These are phyloP conservation scores for Penicillium waksmanii DNA, from an alignment of 495 filamentous ascomycete genomes.

Conservation along the genomic window DNA sequence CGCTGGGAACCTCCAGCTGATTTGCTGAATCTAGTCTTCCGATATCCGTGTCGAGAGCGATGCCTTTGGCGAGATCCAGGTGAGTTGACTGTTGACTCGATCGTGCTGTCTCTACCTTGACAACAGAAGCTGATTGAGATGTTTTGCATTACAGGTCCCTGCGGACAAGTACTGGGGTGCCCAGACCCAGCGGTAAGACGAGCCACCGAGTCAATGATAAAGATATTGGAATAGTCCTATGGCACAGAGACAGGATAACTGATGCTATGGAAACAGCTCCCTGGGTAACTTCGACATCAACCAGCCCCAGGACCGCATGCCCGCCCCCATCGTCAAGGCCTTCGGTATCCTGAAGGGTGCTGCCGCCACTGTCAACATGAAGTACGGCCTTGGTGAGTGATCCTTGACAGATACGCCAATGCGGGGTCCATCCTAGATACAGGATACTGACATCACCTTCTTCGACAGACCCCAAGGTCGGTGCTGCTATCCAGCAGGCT, in stretches of 20 bases:
- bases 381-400: conserved; percentile 84
- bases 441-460: conserved; percentile 13
- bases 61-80: conserved; percentile 92
- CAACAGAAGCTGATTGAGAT: conserved; percentile 25
- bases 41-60: conserved; percentile 79
- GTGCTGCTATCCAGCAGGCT: conserved; percentile 91
- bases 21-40: conserved; percentile 39
- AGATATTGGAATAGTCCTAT: not conserved
- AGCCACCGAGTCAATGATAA: conserved; percentile 3
- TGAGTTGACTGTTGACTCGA: conserved; percentile 28
- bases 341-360: conserved; percentile 98
- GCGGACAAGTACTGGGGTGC: conserved; percentile 98
- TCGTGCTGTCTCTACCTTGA: not conserved
- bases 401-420: not conserved
- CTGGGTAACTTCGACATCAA: conserved; percentile 98
- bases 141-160: conserved; percentile 61
- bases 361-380: conserved; percentile 94
- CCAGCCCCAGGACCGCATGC: conserved; percentile 98
- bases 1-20: conserved; percentile 4
- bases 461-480: conserved; percentile 77
- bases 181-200: conserved; percentile 83
- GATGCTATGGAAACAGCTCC: conserved; percentile 54
- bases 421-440: not conserved
- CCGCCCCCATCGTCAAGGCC: conserved; percentile 84
- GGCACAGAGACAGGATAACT: conserved; percentile 9